Conservation (phyloP, 2,329 filamentous ascomycete genomes). For the Ceratocystis cubensis region DNA sequence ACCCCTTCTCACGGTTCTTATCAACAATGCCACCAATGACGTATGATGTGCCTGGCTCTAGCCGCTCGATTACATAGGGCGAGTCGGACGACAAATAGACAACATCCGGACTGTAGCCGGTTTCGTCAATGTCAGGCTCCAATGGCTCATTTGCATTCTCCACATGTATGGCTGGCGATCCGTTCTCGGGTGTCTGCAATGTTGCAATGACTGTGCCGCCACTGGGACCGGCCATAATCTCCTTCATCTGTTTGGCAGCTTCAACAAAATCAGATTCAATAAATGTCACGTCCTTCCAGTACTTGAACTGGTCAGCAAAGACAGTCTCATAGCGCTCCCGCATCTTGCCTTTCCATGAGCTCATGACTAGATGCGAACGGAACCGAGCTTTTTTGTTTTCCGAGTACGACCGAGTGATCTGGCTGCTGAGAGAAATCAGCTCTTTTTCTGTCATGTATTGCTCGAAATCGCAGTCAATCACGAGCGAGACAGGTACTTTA, state of each 20-base stretch:
- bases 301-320: slow-evolving; percentile 55
- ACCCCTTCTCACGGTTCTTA: slow-evolving; percentile 87
- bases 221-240: slow-evolving; percentile 48
- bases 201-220: slow-evolving; percentile 48
- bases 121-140: slow-evolving; percentile 28
- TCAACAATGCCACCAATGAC: slow-evolving; percentile 91
- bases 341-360: slow-evolving; percentile 64
- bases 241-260: slow-evolving; percentile 52
- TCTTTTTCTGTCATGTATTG: slow-evolving; percentile 80
- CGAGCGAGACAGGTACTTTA: slow-evolving; percentile 62
- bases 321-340: slow-evolving; percentile 68
- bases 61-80: slow-evolving; percentile 64
- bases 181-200: slow-evolving; percentile 33
- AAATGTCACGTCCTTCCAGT: slow-evolving; percentile 70
- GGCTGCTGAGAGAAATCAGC: slow-evolving; percentile 65
- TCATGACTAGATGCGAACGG: slow-evolving; percentile 60
- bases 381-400: slow-evolving; percentile 63
- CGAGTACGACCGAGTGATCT: slow-evolving; percentile 79
- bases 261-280: slow-evolving; percentile 60
- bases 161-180: slow-evolving; percentile 19
- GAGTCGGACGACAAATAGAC: slow-evolving; percentile 90
- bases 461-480: slow-evolving; percentile 90
- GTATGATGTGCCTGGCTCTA: slow-evolving; percentile 82
- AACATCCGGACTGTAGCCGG: slow-evolving; percentile 35
- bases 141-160: slow-evolving; percentile 25